Evolutionary conservation across 2,329 filamentous ascomycete species (phyloP), one percentile per base, ranked within the genome.

Genomic region (Lithohypha guttulata): DNA sequence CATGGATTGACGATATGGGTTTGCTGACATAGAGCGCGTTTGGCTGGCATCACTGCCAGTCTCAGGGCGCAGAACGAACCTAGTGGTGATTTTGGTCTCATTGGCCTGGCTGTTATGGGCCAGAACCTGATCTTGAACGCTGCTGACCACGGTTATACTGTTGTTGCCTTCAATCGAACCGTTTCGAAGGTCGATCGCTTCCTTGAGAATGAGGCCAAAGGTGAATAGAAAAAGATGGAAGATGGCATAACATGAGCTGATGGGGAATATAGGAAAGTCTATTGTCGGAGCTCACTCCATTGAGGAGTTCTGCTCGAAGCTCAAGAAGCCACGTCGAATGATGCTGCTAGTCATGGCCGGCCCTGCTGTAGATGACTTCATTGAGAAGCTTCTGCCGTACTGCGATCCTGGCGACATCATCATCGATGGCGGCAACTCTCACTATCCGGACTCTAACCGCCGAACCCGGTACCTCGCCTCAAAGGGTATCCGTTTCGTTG

Each of bases 301-400:
- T 63, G 76, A 94, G 73, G 91, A 98, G 68, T 95, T 98, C 63
- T 77, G 89, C 60, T 69, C 77, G 67, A 95, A 95, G 78, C 83
- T 98, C 64, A 96, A 96, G 84, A 84, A 76, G 59, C 91, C 91
- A 59, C 85, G 91, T 58, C 83, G 87, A 58, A 78, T 98, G 68
- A 98, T 98, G 91, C 78, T 98, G 59, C 82, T 98, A 54, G 91
- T 98, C 69, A 93, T 95, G 82, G 91, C 91, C 56, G 91, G 91
- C 60, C 84, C 91, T 74, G 81, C 91, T 49, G 91, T 98, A 54
- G 91, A 98, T 64, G 84, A 94, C 73, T 96, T 94, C 81, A 96
- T 98, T 59, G 86, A 95, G 76, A 79, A 80, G 55, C 81, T 98
- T 52, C 74, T 96, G 47, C 85, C 81, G 51, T 77, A 83, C 60